Base-by-base conservation (phyloP, 179 eudicot species). In the Nepenthes alata region DNA sequence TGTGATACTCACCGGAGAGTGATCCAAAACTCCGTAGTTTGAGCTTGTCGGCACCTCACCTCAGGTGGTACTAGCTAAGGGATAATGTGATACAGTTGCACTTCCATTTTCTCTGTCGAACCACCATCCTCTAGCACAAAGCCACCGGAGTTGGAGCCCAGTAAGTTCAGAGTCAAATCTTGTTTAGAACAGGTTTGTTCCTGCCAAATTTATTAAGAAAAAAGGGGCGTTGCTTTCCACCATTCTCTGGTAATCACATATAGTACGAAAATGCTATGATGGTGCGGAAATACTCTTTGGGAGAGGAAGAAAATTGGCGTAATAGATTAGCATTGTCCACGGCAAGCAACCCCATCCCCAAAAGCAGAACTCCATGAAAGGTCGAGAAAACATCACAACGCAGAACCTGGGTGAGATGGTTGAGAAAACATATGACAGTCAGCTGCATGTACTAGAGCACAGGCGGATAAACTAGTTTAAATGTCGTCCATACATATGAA, bases 311-410 rank as follows among this genome's bases (percentile, higher is more conserved):
- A 85, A 78, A 67, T 85, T 85, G 69, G 90, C 85, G 55, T 85
- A 82, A 65, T 85, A 85, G 87, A 85, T 85, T 56, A 85, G 65
- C 39, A 82, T 73, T 48, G 60, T 74, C 66, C 87, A 75, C 1
- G 91, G 91, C n/a, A 82, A 79, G 65, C 80, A 78, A 64, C 82
- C 87, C 87, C 91, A 85, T 35, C 91, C 87, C 91, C 81, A 80
- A 64, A 85, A 14, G 57, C 85, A 80, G 64, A 71, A 85, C 65
- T 85, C 91, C n/a, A 82, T 70, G 41, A 82, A 85, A 8, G 91
- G 78, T 11, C 83, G 80, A 67, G 91, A 77, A 38, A 82, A 85
- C 91, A 82, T 80, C 85, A 82, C 83, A 87, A 85, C 64, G 87
- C 91, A 15, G 91, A 85, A 56, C 91, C 91, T 84, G 78, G 25